phyloP scores from a whole-genome alignment of 192 early-diverging fungal genomes.

The Mortierella alpina region DNA sequence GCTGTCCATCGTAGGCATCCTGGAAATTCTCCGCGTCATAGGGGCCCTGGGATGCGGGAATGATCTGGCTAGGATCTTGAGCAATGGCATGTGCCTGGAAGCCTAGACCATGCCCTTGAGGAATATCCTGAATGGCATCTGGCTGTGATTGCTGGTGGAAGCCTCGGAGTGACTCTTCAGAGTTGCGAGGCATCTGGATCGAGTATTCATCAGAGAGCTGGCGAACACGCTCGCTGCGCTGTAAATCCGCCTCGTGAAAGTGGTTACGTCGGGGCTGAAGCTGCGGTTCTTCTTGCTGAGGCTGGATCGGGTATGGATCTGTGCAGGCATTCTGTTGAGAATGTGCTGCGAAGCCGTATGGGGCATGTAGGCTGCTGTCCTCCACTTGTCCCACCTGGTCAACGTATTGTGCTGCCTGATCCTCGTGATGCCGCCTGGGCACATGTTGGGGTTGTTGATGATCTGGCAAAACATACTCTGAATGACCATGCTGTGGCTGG shows the following conservation, averaged over 20 bases:
- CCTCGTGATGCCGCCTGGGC: conserved; percentile 26
- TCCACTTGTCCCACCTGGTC: background rate
- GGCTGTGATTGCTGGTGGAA: conserved; percentile 15
- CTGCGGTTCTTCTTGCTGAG: conserved; percentile 39
- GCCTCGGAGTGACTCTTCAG: conserved; percentile 35
- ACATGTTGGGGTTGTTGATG: background rate
- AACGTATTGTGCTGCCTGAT: conserved; percentile 10
- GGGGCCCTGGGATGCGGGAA: background rate
- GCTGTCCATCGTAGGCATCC: conserved; percentile 4
- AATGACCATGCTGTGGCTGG: conserved; percentile 4
- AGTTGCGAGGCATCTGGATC: conserved; percentile 47
- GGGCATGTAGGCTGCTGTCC: background rate
- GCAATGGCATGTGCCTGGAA: conserved; percentile 1
- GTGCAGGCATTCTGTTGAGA: background rate
- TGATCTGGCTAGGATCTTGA: background rate
- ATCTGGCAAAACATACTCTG: background rate
- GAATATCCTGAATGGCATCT: conserved; percentile 6
- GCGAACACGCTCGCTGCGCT: conserved; percentile 22
- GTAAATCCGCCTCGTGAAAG: conserved; percentile 29
- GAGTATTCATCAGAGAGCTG: conserved; percentile 47
- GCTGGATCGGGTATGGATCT: conserved; percentile 25
- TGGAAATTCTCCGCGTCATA: background rate
- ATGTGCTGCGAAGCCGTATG: conserved; percentile 2
- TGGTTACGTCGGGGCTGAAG: conserved; percentile 39
- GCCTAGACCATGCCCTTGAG: conserved; percentile 1